Conservation (phyloP, 148 eudicot species). For the Rhododendron williamsianum region DNA sequence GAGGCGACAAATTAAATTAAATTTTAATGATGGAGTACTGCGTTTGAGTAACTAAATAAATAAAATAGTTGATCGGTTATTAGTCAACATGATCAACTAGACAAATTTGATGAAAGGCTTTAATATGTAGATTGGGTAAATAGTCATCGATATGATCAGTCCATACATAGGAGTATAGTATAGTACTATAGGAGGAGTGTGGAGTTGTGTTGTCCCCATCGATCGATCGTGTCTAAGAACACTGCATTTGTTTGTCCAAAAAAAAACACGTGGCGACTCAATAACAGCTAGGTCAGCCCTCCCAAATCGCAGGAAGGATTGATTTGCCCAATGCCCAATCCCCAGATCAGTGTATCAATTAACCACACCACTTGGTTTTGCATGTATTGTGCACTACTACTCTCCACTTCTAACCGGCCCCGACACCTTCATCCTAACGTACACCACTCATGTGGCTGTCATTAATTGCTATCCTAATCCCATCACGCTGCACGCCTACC, state of each 20-base stretch:
- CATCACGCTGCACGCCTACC: background rate
- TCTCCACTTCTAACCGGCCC: background rate
- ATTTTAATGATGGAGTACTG: no score
- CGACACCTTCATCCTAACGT: background rate
- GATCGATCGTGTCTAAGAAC: background rate
- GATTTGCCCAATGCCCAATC: no score
- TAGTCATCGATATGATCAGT: no score
- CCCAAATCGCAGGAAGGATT: background rate
- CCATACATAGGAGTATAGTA: no score
- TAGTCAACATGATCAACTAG: no score
- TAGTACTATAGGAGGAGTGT: no score
- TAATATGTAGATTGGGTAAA: no score
- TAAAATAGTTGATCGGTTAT: no score
- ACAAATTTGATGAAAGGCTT: no score
- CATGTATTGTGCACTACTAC: background rate
- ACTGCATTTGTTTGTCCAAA: slow-evolving; percentile 1
- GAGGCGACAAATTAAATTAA: no score
- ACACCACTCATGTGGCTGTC: background rate
- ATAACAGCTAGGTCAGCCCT: no score
- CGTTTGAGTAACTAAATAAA: no score
- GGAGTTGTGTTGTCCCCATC: slow-evolving; percentile 8
- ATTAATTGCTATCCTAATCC: background rate
- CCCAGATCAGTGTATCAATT: background rate
- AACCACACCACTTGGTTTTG: background rate
- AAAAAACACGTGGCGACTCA: slow-evolving; percentile 16